phyloP scores from a whole-genome alignment of 1,284 basidiomycete genomes.

The Ganoderma sinense region DNA sequence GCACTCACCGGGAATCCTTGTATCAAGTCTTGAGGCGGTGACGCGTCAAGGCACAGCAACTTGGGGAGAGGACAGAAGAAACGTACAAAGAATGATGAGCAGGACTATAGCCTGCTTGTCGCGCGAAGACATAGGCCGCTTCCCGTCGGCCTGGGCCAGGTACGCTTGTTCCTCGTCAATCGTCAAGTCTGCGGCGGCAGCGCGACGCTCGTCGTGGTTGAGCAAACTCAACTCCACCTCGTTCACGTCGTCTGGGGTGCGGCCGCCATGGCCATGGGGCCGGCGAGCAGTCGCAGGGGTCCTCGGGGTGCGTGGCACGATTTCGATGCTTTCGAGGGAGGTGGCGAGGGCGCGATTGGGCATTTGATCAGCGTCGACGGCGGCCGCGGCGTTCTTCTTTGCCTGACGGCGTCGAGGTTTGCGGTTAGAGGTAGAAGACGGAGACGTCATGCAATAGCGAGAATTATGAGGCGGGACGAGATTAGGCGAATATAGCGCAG shows the following conservation, averaged over 20 bases:
- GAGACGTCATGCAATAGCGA: constrained; percentile 25
- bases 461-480: background rate
- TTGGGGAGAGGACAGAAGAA: constrained; percentile 13
- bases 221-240: constrained; percentile 73
- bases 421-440: constrained; percentile 18
- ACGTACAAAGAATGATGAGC: constrained; percentile 90
- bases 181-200: constrained; percentile 51
- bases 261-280: constrained; percentile 42
- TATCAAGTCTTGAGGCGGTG: constrained; percentile 70
- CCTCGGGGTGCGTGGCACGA: constrained; percentile 69
- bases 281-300: constrained; percentile 48
- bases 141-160: constrained; percentile 41
- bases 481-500: constrained; percentile 1
- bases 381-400: constrained; percentile 19
- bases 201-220: constrained; percentile 60
- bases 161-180: constrained; percentile 38
- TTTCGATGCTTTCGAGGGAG: constrained; percentile 70
- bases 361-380: constrained; percentile 21
- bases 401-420: constrained; percentile 29
- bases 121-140: constrained; percentile 65
- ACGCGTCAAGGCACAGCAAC: constrained; percentile 17
- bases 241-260: constrained; percentile 43
- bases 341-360: constrained; percentile 40
- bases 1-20: constrained; percentile 94
- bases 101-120: constrained; percentile 90